These are phyloP conservation scores for Lipomyces starkeyi DNA, from an alignment of 805 yeast species.

Conservation along the genomic window DNA sequence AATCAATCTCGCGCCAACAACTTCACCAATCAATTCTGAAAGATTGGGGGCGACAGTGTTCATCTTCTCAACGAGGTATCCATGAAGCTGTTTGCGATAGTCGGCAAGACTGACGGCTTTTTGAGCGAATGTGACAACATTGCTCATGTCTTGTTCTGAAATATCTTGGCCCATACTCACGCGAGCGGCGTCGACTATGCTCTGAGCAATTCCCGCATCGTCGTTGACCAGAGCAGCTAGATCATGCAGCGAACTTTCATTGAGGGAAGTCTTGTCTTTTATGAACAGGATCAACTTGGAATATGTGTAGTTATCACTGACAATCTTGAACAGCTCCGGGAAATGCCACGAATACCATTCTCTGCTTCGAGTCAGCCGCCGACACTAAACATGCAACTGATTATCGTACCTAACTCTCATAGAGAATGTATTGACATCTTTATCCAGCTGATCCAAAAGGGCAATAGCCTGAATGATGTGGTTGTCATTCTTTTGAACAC, in stretches of 20 bases:
- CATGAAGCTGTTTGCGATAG: slow-evolving; percentile 82
- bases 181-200: slow-evolving; percentile 90
- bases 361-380: slow-evolving; percentile 35
- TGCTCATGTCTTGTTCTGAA: slow-evolving; percentile 91
- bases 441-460: slow-evolving; percentile 93
- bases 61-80: slow-evolving; percentile 94
- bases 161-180: slow-evolving; percentile 99
- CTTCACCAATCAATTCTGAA: slow-evolving; percentile 96
- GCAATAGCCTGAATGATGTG: slow-evolving; percentile 99
- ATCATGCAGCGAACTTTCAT: slow-evolving; percentile 69
- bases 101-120: slow-evolving; percentile 91
- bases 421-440: slow-evolving; percentile 95
- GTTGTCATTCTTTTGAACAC: slow-evolving; percentile 98
- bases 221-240: slow-evolving; percentile 88
- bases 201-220: slow-evolving; percentile 90
- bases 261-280: slow-evolving; percentile 82
- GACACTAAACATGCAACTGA: not conserved
- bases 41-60: slow-evolving; percentile 97
- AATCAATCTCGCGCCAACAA: slow-evolving; percentile 97
- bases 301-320: slow-evolving; percentile 83
- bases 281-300: slow-evolving; percentile 83
- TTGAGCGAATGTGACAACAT: slow-evolving; percentile 87
- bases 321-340: slow-evolving; percentile 94
- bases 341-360: slow-evolving; percentile 99
- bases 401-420: slow-evolving; percentile 75